Evolutionary conservation across 352 stramenopile species (phyloP).

Genomic region (Phytophthora macrochlamydospora): DNA sequence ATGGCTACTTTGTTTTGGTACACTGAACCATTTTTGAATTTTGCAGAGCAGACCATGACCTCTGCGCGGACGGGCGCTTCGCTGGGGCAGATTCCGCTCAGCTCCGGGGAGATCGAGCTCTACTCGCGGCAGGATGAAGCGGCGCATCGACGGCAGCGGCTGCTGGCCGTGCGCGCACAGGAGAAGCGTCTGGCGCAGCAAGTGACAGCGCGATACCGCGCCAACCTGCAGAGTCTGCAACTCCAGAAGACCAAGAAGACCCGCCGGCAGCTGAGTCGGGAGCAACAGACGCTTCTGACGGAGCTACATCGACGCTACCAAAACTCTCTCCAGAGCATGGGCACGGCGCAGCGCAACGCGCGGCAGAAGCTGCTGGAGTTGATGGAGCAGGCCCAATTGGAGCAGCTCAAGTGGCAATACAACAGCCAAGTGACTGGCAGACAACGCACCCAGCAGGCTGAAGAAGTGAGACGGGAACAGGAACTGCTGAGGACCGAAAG

Average conservation of each 20-base stretch:
- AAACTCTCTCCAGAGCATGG: conserved; percentile 64
- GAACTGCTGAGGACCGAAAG: conserved; percentile 27
- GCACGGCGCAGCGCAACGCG: conserved; percentile 63
- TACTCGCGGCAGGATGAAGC: conserved; percentile 62
- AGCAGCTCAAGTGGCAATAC: conserved; percentile 63
- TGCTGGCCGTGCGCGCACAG: conserved; percentile 63
- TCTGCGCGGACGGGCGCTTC: conserved; percentile 7
- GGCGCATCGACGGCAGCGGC: conserved; percentile 46
- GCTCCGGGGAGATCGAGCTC: conserved; percentile 63
- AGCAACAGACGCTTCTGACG: conserved; percentile 50
- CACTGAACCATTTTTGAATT: conserved; percentile 6
- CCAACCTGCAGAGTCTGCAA: conserved; percentile 64
- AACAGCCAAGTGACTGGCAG: conserved; percentile 40
- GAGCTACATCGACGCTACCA: conserved; percentile 60
- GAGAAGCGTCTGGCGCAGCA: conserved; percentile 67
- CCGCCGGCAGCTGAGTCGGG: conserved; percentile 28
- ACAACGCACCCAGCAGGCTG: conserved; percentile 40
- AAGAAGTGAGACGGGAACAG: conserved; percentile 30
- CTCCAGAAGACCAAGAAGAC: conserved; percentile 31
- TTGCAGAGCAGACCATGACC: conserved; percentile 1
- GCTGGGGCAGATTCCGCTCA: conserved; percentile 65
- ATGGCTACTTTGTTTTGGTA: neutral
- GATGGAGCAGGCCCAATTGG: conserved; percentile 49
- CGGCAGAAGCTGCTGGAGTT: conserved; percentile 61
- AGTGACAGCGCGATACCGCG: conserved; percentile 73